Conservation (phyloP, 768 basidiomycete genomes). For the Peribolospora baueri region DNA sequence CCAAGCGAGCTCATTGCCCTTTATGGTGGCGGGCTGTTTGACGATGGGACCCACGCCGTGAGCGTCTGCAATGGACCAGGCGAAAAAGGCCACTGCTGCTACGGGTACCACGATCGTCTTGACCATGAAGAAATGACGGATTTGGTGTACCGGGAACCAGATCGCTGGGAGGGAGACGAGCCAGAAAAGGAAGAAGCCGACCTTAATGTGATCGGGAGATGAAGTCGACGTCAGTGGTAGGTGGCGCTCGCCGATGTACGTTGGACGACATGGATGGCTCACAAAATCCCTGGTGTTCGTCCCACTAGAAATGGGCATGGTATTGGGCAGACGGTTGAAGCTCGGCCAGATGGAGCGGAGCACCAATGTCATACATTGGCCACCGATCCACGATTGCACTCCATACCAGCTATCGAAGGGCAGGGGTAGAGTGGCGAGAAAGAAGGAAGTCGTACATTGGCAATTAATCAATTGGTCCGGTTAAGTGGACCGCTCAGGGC, state of each 20-base stretch:
- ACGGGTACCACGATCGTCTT: slow-evolving; percentile 50
- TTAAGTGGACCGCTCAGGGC: too few species aligned
- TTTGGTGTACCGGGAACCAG: slow-evolving; percentile 61
- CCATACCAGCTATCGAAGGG: slow-evolving; percentile 42
- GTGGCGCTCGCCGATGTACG: not conserved
- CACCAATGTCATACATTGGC: slow-evolving; percentile 48
- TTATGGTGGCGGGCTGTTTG: slow-evolving; percentile 34
- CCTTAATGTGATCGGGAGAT: too few species aligned
- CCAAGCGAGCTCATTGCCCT: slow-evolving; percentile 49
- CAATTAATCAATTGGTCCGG: too few species aligned
- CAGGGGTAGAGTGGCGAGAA: not conserved
- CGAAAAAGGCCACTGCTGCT: slow-evolving; percentile 44
- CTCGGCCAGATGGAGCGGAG: slow-evolving; percentile 53
- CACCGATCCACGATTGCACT: slow-evolving; percentile 61
- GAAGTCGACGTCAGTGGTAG: slow-evolving; percentile 8
- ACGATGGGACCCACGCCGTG: slow-evolving; percentile 55
- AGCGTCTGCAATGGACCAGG: slow-evolving; percentile 55
- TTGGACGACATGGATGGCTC: not conserved
- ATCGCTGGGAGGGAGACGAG: slow-evolving; percentile 51
- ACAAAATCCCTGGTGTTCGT: slow-evolving; percentile 45
- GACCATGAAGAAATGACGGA: slow-evolving; percentile 54
- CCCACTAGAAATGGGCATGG: slow-evolving; percentile 45
- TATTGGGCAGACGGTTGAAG: slow-evolving; percentile 26
- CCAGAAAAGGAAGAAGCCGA: slow-evolving; percentile 75
- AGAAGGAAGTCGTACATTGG: too few species aligned